Conservation (phyloP, 1,284 basidiomycete genomes). For the Phellinidium pouzarii region DNA sequence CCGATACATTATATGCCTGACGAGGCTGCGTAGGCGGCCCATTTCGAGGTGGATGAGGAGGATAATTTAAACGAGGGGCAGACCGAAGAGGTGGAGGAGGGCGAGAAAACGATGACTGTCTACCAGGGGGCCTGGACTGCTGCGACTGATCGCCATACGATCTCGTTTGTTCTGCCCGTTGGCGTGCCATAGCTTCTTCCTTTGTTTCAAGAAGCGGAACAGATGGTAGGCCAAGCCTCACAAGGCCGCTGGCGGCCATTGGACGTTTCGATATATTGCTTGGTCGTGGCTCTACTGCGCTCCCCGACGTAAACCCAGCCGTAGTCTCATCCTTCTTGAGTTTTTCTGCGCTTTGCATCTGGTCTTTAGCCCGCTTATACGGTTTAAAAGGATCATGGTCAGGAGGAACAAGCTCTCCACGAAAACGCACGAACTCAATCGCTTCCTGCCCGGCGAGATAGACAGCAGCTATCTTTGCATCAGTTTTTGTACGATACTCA, state of each 20-base stretch:
- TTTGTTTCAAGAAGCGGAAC: constrained; percentile 12
- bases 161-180: not conserved
- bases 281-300: not conserved
- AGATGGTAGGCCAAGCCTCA: constrained; percentile 3
- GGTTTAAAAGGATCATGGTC: constrained; percentile 26
- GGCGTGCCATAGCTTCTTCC: constrained; percentile 12
- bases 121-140: not conserved
- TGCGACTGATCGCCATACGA: not conserved
- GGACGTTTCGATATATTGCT: not conserved
- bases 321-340: not conserved
- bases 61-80: not conserved
- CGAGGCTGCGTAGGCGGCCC: not conserved
- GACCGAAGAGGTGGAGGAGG: not conserved
- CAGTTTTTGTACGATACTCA: constrained; percentile 48
- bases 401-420: constrained; percentile 33
- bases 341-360: not conserved
- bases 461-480: constrained; percentile 52
- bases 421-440: constrained; percentile 50
- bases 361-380: constrained; percentile 6
- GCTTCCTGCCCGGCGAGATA: constrained; percentile 42
- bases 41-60: not conserved
- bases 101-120: not conserved
- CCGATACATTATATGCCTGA: not conserved
- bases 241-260: constrained; percentile 3
- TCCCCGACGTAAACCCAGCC: not conserved